A percentile compares a stretch with the other conserved stretches of the same genome.
Conservation (phyloP, 2,329 filamentous ascomycete genomes). For the Scorias spongiosa region DNA sequence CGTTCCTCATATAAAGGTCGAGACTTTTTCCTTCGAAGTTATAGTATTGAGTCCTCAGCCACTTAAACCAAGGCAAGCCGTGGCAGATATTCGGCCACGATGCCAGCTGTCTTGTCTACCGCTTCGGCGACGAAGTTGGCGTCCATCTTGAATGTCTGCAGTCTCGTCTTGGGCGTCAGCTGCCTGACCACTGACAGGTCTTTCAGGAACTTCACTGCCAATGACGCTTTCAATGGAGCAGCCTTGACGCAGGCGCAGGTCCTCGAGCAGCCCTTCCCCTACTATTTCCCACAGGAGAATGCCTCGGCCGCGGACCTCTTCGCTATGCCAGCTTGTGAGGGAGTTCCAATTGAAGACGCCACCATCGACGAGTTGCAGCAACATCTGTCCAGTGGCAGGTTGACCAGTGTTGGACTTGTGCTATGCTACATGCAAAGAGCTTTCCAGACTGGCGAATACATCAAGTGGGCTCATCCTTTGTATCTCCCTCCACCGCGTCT, state of each 20-base stretch:
- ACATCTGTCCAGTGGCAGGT: conserved; percentile 36
- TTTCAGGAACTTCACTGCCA: too few relatives aligned
- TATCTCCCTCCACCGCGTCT: conserved; percentile 1
- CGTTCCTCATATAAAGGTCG: too few relatives aligned
- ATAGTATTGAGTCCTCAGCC: too few relatives aligned
- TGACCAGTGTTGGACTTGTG: conserved; percentile 44
- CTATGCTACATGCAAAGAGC: conserved; percentile 48
- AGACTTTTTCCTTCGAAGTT: too few relatives aligned
- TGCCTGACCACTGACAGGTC: too few relatives aligned
- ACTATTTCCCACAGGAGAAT: conserved; percentile 18
- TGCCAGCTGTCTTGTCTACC: too few relatives aligned
- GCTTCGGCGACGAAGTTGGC: too few relatives aligned
- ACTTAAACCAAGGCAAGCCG: too few relatives aligned
- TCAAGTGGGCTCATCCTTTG: conserved; percentile 25
- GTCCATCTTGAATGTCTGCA: too few relatives aligned
- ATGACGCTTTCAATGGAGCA: neutral
- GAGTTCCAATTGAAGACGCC: conserved; percentile 50
- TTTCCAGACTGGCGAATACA: conserved; percentile 47
- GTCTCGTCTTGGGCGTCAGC: too few relatives aligned
- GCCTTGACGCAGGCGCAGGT: neutral
- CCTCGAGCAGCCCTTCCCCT: conserved; percentile 17
- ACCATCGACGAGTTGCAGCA: conserved; percentile 53
- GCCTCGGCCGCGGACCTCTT: conserved; percentile 30
- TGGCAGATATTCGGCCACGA: too few relatives aligned
- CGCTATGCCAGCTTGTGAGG: conserved; percentile 47